Evolutionary conservation across 768 basidiomycete species (phyloP).

Genomic region (Tulasnella sp.): DNA sequence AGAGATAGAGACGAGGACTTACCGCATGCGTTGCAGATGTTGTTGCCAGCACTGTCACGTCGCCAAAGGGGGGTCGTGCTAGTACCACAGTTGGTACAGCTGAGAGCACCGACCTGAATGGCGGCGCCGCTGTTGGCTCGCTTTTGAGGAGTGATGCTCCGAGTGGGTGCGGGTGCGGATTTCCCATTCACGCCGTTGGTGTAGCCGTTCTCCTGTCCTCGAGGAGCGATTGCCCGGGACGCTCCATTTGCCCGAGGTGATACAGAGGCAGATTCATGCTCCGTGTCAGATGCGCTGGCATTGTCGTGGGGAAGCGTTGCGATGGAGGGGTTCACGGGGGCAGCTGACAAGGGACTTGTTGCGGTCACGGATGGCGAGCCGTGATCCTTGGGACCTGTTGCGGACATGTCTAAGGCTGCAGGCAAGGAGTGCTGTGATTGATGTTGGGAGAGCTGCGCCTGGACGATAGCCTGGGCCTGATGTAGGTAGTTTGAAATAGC

Average conservation of each 20-base stretch:
- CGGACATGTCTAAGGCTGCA: background rate
- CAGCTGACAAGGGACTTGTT: constrained; percentile 26
- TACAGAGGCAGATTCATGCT: constrained; percentile 19
- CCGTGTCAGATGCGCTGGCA: constrained; percentile 31
- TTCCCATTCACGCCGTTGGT: constrained; percentile 23
- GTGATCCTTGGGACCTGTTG: background rate
- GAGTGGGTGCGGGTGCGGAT: constrained; percentile 2
- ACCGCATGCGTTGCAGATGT: constrained; percentile 95
- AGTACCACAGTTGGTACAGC: constrained; percentile 85
- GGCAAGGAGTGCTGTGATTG: constrained; percentile 31
- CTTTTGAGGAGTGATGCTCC: constrained; percentile 11
- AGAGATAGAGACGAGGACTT: constrained; percentile 41
- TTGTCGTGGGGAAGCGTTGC: constrained; percentile 21
- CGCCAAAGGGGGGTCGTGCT: constrained; percentile 89
- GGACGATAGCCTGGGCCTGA: constrained; percentile 43
- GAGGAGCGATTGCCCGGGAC: constrained; percentile 27
- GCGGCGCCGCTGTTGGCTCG: constrained; percentile 26
- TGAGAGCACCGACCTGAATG: constrained; percentile 64
- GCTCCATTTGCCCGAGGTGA: constrained; percentile 23
- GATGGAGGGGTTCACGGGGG: constrained; percentile 29
- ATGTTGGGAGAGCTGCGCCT: constrained; percentile 32
- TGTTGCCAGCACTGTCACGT: constrained; percentile 84
- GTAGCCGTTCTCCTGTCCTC: constrained; percentile 12
- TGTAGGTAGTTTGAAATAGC: constrained; percentile 46
- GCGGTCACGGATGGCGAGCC: background rate